These are phyloP conservation scores for Gomphus bonarii DNA, from an alignment of 1,284 basidiomycete species.

Conservation along the genomic window DNA sequence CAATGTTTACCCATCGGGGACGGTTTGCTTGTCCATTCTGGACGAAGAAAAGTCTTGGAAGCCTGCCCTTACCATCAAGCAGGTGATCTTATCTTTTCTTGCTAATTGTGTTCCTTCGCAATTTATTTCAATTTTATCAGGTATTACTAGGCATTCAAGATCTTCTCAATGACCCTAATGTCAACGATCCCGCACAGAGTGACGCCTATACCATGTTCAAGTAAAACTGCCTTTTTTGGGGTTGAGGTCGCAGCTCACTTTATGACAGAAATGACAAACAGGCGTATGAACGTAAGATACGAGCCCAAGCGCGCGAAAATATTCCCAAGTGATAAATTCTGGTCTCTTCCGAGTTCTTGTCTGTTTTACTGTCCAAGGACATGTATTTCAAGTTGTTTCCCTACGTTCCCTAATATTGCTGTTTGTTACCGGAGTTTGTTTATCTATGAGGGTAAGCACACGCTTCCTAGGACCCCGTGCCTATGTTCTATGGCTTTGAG, in stretches of 20 bases:
- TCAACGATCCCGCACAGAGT: slow-evolving; percentile 91
- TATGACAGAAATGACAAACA: slow-evolving; percentile 71
- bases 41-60: slow-evolving; percentile 99
- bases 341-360: neutral
- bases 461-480: slow-evolving; percentile 27
- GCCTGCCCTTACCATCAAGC: slow-evolving; percentile 97
- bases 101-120: neutral
- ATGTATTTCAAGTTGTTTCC: slow-evolving; percentile 5
- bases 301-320: slow-evolving; percentile 78
- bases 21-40: slow-evolving; percentile 94
- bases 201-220: slow-evolving; percentile 98
- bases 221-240: slow-evolving; percentile 34
- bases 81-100: slow-evolving; percentile 37
- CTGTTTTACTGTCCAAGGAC: neutral
- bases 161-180: slow-evolving; percentile 88
- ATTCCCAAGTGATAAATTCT: slow-evolving; percentile 54
- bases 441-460: slow-evolving; percentile 11
- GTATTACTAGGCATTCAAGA: slow-evolving; percentile 95
- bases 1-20: slow-evolving; percentile 98
- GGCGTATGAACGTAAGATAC: slow-evolving; percentile 77
- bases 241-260: slow-evolving; percentile 9
- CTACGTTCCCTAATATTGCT: neutral
- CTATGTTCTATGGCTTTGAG: slow-evolving; percentile 46
- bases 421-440: neutral
- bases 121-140: slow-evolving; percentile 29